A percentile compares a stretch with the other conserved stretches of the same genome.
phyloP scores from a whole-genome alignment of 1,284 basidiomycete genomes.

The Schizophyllum commune region DNA sequence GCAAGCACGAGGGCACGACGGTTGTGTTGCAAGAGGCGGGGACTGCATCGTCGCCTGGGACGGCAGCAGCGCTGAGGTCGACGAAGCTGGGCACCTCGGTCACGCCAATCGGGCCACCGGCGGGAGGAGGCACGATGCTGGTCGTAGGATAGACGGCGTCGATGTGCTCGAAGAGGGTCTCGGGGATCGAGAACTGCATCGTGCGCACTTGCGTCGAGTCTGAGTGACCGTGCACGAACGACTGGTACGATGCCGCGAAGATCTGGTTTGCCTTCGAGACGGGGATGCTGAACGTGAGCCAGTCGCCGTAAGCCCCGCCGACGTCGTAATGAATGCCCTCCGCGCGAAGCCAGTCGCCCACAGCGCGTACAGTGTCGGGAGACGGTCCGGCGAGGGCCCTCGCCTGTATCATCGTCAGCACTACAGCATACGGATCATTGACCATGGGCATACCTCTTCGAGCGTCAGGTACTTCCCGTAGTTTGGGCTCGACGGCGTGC shows the following conservation, averaged over 20 bases:
- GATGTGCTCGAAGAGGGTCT: constrained; percentile 28
- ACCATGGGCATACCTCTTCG: constrained; percentile 28
- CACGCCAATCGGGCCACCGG: constrained; percentile 11
- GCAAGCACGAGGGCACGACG: constrained; percentile 35
- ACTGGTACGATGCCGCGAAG: constrained; percentile 29
- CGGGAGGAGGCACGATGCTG: constrained; percentile 20
- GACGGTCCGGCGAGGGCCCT: constrained; percentile 31
- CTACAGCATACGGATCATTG: neutral
- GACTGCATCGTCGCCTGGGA: constrained; percentile 12
- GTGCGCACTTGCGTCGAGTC: constrained; percentile 31
- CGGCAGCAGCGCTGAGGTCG: constrained; percentile 11
- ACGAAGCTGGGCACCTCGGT: constrained; percentile 12
- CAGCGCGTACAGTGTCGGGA: constrained; percentile 27
- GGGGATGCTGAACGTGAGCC: constrained; percentile 33
- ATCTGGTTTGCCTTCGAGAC: constrained; percentile 36
- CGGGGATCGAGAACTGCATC: constrained; percentile 33
- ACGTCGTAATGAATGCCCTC: constrained; percentile 27
- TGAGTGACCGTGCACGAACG: constrained; percentile 29
- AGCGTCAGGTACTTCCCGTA: constrained; percentile 42
- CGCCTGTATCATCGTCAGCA: constrained; percentile 7
- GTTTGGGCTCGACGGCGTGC: constrained; percentile 32
- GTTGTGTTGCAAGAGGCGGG: constrained; percentile 24
- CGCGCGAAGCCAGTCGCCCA: constrained; percentile 35
- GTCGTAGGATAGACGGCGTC: constrained; percentile 36
- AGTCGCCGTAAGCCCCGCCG: constrained; percentile 32